A percentile compares a stretch with the other conserved stretches of the same genome.
These are phyloP conservation scores for Trichosanthes truncata DNA, from an alignment of 306 rosid genomes.

Conservation along the genomic window DNA sequence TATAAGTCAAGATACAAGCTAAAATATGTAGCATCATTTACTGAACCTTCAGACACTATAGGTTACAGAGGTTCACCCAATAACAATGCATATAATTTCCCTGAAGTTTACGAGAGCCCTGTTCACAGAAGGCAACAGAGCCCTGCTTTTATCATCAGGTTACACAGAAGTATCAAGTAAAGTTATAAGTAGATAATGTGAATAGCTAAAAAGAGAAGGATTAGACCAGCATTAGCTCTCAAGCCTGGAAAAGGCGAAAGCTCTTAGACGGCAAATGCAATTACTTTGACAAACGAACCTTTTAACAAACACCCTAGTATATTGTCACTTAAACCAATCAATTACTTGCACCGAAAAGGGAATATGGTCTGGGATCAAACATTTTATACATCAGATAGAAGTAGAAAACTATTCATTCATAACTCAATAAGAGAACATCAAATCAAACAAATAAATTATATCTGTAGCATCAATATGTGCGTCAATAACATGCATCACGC, in stretches of 20 bases:
- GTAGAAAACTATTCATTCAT: not conserved
- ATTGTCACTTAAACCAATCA: not conserved
- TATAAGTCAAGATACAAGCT: not conserved
- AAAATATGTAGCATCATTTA: slow-evolving; percentile 43
- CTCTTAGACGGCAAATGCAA: not conserved
- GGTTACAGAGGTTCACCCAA: slow-evolving; percentile 64
- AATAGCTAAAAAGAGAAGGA: not conserved
- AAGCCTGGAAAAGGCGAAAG: slow-evolving; percentile 6
- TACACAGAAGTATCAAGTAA: not conserved
- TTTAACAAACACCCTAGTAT: not conserved
- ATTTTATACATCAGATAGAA: not conserved
- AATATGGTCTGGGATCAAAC: not conserved
- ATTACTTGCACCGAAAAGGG: not conserved
- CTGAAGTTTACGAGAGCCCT: slow-evolving; percentile 42
- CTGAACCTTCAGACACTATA: slow-evolving; percentile 47
- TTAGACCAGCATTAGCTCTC: not conserved
- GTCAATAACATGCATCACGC: not conserved
- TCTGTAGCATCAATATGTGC: not conserved
- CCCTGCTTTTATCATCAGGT: slow-evolving; percentile 39
- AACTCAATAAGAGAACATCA: not conserved
- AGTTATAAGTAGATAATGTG: not conserved
- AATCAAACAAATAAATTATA: not conserved
- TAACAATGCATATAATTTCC: slow-evolving; percentile 34
- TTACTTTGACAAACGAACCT: not conserved
- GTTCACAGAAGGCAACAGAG: slow-evolving; percentile 35